Evolutionary conservation across 2,329 filamentous ascomycete genomes (phyloP), one percentile per base, ranked within the genome.

Genomic region (Monilinia fructicola): DNA sequence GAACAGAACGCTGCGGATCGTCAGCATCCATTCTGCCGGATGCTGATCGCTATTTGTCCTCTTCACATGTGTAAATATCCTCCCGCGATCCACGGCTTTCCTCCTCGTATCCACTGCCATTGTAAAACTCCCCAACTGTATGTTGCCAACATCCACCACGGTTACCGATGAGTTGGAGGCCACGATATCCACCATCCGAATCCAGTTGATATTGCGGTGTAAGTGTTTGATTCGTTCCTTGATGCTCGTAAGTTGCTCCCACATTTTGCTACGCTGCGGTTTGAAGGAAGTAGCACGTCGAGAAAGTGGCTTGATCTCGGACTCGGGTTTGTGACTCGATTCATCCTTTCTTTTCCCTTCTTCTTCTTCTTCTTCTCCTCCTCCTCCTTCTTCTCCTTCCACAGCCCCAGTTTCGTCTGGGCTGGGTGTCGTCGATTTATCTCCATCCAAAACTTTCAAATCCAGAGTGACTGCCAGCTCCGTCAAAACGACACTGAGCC

Each of bases 1-100:
- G 74, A 99, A 96, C 9, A 98, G 82, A 56, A 98, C 85, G 77
- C 93, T 97, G 68, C 92, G 87, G 62, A 94, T 79, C 10, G 90
- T 90, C 73, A 96, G 84, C 70, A 96, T 94, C 94, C 96, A 99
- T 81, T 99, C 96, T 1, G 93, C 94, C 50, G 95, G 93, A 56
- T 86, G 84, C 72, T 90, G 87, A 60, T 87, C 81, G 38, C 83
- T 82, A 54, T 83, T 83, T 70, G 86, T 82, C 70, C 87, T 82
- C 75, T 88, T 87, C 78, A 90, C 85, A 75, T 92, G 91, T 72
- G 93, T 89, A 78, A 97, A 97, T 73, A 96, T 89, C 54, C 93
- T 90, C 67, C 92, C 92, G 65, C 93, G 87, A 75, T 97, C 93
- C 40, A 97, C 92, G 78, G 93, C 94, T 79, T 96, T 96, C 69